These are phyloP conservation scores for Pyrus communis DNA, from an alignment of 306 rosid genomes.

Conservation along the genomic window DNA sequence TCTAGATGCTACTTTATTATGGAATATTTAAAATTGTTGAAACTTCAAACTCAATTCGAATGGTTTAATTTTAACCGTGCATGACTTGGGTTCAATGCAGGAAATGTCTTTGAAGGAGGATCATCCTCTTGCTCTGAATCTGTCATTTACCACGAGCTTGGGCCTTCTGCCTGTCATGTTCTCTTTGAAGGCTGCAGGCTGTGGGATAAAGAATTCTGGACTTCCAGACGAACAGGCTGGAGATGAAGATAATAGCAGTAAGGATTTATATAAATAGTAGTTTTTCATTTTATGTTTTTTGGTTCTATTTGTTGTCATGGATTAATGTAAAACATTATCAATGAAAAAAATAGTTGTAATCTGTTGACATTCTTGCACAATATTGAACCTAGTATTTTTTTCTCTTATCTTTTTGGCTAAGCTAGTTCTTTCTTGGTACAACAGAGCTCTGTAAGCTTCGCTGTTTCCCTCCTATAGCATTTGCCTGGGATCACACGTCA, in stretches of 20 bases:
- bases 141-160: constrained; percentile 72
- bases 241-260: constrained; percentile 67
- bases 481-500: constrained; percentile 88
- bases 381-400: constrained; percentile 4
- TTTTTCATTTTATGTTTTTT: constrained; percentile 10
- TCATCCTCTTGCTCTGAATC: constrained; percentile 77
- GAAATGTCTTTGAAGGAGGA: constrained; percentile 72
- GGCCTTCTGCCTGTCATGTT: constrained; percentile 88
- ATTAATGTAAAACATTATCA: neutral
- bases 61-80: constrained; percentile 12
- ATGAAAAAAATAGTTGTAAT: neutral
- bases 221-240: constrained; percentile 75
- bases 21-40: neutral
- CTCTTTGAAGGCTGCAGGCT: constrained; percentile 70
- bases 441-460: constrained; percentile 89
- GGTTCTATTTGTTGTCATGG: neutral
- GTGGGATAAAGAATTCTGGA: constrained; percentile 77
- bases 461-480: constrained; percentile 94
- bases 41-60: neutral
- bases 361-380: neutral
- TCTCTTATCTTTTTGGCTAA: constrained; percentile 2
- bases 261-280: constrained; percentile 20
- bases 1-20: constrained; percentile 8
- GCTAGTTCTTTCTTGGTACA: constrained; percentile 27
- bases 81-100: constrained; percentile 37